Percentiles rank a stretch among this genome's conserved stretches.
Conservation (phyloP, 2,329 filamentous ascomycete species). For the Sclerotinia nivalis region DNA sequence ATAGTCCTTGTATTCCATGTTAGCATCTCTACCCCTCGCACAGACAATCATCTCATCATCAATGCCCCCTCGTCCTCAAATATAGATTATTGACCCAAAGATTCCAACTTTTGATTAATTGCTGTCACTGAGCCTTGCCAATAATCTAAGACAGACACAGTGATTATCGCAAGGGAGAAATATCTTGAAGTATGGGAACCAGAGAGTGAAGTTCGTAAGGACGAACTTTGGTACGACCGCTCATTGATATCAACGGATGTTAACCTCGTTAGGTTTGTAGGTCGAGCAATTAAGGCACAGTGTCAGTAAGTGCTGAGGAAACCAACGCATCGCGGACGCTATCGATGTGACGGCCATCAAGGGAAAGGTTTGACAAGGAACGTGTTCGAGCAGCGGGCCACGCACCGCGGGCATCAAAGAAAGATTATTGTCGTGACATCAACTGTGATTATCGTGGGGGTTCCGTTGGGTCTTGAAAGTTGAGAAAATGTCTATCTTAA, state of each 20-base stretch:
- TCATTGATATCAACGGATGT: background rate
- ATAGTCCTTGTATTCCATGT: background rate
- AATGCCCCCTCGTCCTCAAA: background rate
- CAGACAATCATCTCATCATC: constrained; percentile 16
- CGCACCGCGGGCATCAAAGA: background rate
- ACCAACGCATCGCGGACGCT: background rate
- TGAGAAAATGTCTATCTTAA: background rate
- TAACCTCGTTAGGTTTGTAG: background rate
- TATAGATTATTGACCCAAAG: background rate
- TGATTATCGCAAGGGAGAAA: background rate
- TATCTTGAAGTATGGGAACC: background rate
- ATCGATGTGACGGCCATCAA: background rate
- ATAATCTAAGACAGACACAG: background rate
- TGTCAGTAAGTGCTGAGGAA: background rate
- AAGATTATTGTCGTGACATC: background rate
- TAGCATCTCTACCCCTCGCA: background rate
- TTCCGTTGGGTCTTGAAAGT: background rate
- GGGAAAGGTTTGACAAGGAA: constrained; percentile 1
- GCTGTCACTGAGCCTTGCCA: background rate
- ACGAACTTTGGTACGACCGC: background rate
- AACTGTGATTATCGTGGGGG: background rate
- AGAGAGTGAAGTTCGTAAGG: background rate
- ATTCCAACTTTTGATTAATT: constrained; percentile 7
- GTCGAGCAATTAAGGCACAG: background rate
- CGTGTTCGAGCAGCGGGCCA: background rate